Evolutionary conservation across 2,329 filamentous ascomycete species (phyloP), one percentile per base, ranked within the genome.

Genomic region (Penicillium sp.): DNA sequence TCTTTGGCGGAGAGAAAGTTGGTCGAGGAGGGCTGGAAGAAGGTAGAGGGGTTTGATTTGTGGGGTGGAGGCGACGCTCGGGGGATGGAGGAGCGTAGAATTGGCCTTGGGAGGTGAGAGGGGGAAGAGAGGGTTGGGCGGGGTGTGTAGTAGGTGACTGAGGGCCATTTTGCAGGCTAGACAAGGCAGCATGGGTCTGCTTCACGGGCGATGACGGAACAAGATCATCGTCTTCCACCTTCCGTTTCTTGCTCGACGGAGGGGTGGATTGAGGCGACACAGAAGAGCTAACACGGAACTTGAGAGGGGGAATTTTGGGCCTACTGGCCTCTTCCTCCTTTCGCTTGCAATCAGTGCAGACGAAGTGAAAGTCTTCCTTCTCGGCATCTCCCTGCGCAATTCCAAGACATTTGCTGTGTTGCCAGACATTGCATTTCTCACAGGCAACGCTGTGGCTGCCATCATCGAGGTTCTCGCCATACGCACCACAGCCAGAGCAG

Each of bases 351-450:
- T 88, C 85, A 31, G 78, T 78, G 76, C 93, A 97, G 61, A 96
- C 74, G 68, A 96, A 96, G 58, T 90, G 86, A 67, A 97, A 97
- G 62, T 95, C 89, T 1, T 90, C 85, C 45, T 86, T 82, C 61
- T 96, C 93, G 0, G 92, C 92, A 59, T 92, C 89, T 56, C 82
- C 78, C 65, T 95, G 84, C 44, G 84, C 83, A 60, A 97, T 89
- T 40, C 87, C 88, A 56, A 96, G 83, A 69, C 94, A 99, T 66
- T 89, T 90, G 79, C 92, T 96, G 70, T 99, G 94, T 71, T 97
- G 93, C 94, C 94, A 99, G 46, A 96, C 88, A 69, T 88, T 95
- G 79, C 94, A 99, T 63, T 82, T 87, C 69, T 99, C 94, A 75
- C 94, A 99, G 26, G 92, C 89, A 61, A 99, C 87, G 70, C 92